phyloP scores from a whole-genome alignment of 805 yeast species.

The Hanseniaspora taiwanica region DNA sequence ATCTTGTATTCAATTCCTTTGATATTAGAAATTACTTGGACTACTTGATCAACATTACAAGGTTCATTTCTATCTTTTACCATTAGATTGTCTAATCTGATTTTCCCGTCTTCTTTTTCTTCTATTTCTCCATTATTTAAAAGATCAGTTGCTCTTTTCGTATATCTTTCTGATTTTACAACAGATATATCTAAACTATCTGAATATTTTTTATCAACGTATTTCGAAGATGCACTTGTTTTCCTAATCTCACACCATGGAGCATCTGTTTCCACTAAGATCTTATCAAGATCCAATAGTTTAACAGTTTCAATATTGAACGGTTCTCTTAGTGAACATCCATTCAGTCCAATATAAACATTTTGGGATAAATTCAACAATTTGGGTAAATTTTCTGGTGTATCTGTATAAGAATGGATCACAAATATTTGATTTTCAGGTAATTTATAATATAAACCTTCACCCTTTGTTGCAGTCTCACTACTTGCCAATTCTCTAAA shows the following conservation, averaged over 20 bases:
- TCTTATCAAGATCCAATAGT: constrained; percentile 60
- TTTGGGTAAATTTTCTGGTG: constrained; percentile 44
- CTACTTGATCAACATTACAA: constrained; percentile 69
- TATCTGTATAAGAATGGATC: constrained; percentile 92
- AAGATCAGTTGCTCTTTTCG: constrained; percentile 22
- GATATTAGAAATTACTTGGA: constrained; percentile 47
- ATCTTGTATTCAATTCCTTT: constrained; percentile 29
- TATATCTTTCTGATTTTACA: constrained; percentile 45
- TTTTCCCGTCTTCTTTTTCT: no score
- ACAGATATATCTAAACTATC: constrained; percentile 25
- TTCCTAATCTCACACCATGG: constrained; percentile 96
- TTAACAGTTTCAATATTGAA: constrained; percentile 16
- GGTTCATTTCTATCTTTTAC: constrained; percentile 90
- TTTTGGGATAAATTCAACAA: constrained; percentile 38
- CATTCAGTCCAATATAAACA: constrained; percentile 67
- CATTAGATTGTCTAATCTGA: constrained; percentile 32
- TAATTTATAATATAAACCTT: constrained; percentile 20
- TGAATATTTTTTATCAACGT: no score
- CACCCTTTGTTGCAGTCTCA: neutral
- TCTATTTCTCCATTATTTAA: constrained; percentile 11
- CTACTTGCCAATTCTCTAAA: neutral
- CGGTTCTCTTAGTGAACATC: constrained; percentile 70
- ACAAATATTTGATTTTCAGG: constrained; percentile 45
- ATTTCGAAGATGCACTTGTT: constrained; percentile 44
- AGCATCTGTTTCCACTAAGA: constrained; percentile 88